Base-by-base conservation (phyloP, 805 yeast species). In the Saccharomyces eubayanus region DNA sequence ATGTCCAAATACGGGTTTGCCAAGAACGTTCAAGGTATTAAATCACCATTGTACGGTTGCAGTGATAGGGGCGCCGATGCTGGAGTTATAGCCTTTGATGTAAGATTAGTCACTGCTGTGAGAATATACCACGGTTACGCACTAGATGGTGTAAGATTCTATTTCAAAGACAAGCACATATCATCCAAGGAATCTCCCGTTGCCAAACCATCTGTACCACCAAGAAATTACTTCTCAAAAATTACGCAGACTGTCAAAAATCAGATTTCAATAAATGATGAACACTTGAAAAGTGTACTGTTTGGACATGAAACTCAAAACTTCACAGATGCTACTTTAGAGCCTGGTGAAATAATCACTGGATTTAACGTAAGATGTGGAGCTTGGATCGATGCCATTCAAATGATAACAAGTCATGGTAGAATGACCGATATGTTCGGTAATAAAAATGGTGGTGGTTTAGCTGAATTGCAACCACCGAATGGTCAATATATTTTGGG, bases 321-420 rank as follows among this genome's bases (percentile, higher is more conserved):
- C 54, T 83, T 75, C 57, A 63, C 83, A 0, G 90, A 85, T 55
- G 78, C 85, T 54, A 66, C 64, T 1, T 61, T 90, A n/a, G 72
- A 72, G 2, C 67, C 66, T 0, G 87, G 82, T 48, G 96, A 92
- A 64, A 55, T 59, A 9, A 72, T 92, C 6, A 66, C 74, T 2
- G 85, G 84, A 28, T 72, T 91, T 52, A 75, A 77, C 46, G 71
- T 89, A 48, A 76, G 96, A 58, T 75, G 82, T 46, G 98, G 98
- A 10, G 82, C 77, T 1, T 94, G 98, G 97, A 74, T 94, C 5
- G 98, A 94, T 73, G 96, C 85, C 1, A 72, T 89, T 24, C 94
- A 87, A 64, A 72, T 94, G 31, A 74, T 82, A 20, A 87, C 96
- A 2, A 73, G 72, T 53, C 64, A 65, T 3, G 86, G 85, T 1